Evolutionary conservation across 352 stramenopile genomes (phyloP), one percentile per base, ranked within the genome.

Genomic region (Phytopythium delawarense): DNA sequence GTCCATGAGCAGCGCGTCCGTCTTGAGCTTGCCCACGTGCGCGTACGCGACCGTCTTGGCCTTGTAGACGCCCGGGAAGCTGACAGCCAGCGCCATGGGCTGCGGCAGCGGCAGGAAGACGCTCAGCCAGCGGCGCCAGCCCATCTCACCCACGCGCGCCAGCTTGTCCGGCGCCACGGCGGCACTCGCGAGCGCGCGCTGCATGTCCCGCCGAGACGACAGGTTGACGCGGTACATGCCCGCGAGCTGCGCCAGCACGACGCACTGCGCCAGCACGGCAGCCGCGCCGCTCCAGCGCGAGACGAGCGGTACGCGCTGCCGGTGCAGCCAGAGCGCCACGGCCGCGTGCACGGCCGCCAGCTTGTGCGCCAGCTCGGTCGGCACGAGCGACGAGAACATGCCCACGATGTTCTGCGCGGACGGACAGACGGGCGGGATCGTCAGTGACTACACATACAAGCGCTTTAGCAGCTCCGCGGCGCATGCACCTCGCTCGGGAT

Each of bases 31-130:
- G 45, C 80, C 80, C 42, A 89, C 78, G 20, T 83, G 69, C 4
- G 75, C 79, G 57, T 86, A 89, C 7, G 73, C 64, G 49, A 84
- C 54, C 9, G 75, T 86, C 30, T 65, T 57, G 30, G 74, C 65
- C 40, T 77, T 79, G 51, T 62, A 59, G 18, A 88, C 70, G 12
- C 71, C 68, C n/a, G 75, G 74, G 55, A 75, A 87, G 61, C 70
- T 83, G 53, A 80, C 28, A 16, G 63, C 66, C 11, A 87, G 53
- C 16, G 72, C 74, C 59, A 85, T 70, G 16, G 74, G 69, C 62
- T 84, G 76, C 20, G 79, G 79, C 39, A 89, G 58, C 8, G 80
- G 80, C 46, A 84, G 59, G 55, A 85, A 77, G 12, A 88, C 70
- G 34, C 70, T 75, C 20, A 84, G 37, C 78, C 78, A 88, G 16